phyloP scores from a whole-genome alignment of 2,329 filamentous ascomycete genomes.

The Paecilomyces variotii region DNA sequence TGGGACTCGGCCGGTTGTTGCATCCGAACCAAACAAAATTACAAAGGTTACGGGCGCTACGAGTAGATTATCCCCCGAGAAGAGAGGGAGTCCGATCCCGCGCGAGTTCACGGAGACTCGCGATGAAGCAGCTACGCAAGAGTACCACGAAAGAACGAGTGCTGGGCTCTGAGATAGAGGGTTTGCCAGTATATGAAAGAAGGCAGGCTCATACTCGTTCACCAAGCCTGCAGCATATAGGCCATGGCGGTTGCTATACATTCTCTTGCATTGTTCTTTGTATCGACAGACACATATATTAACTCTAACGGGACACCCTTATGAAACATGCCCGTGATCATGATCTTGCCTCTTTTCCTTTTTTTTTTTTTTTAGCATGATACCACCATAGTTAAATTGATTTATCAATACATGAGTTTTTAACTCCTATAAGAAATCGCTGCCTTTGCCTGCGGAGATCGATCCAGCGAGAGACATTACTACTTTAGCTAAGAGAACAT shows the following conservation, averaged over 20 bases:
- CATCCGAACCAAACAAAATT: neutral
- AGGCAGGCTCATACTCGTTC: neutral
- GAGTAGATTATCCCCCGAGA: neutral
- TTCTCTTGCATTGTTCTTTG: neutral
- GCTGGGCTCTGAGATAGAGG: constrained; percentile 28
- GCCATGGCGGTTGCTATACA: neutral
- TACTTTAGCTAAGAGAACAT: neutral
- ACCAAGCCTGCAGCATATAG: neutral
- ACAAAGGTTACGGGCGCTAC: neutral
- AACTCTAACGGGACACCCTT: neutral
- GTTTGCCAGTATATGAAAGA: neutral
- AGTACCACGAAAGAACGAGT: constrained; percentile 27
- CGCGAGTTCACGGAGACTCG: neutral
- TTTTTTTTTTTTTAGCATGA: neutral
- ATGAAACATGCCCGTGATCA: neutral
- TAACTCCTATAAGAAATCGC: neutral
- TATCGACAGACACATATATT: neutral
- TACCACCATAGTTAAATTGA: neutral
- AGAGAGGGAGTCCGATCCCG: constrained; percentile 1
- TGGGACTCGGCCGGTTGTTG: neutral
- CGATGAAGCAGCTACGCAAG: constrained; percentile 9
- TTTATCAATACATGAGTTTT: neutral
- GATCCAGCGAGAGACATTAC: neutral
- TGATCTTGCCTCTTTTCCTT: too few relatives aligned
- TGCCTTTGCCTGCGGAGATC: neutral